Evolutionary conservation across 306 rosid genomes (phyloP).

Genomic region (barrel medic (Medicago truncatula)): DNA sequence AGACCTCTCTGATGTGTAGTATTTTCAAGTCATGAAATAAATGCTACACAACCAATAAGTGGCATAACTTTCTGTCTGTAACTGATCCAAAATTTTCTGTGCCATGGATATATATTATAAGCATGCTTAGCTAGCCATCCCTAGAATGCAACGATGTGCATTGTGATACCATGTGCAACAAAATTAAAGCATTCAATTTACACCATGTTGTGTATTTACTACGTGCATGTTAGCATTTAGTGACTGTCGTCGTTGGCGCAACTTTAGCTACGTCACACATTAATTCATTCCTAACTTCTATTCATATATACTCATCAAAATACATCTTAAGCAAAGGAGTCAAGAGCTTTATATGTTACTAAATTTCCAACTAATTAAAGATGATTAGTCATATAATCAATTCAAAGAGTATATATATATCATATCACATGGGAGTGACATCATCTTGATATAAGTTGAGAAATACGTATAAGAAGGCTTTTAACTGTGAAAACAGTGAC

Average conservation of each 20-base stretch:
- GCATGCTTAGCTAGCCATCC: conserved; percentile 2
- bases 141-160: neutral
- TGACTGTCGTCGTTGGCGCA: conserved; percentile 12
- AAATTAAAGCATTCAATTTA: conserved; percentile 1
- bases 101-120: neutral
- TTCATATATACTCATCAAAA: neutral
- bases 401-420: no score
- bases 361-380: no score
- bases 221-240: conserved; percentile 17
- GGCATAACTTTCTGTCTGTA: conserved; percentile 6
- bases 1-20: neutral
- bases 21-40: neutral
- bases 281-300: neutral
- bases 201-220: conserved; percentile 16
- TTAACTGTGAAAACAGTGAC: neutral
- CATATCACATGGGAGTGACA: neutral
- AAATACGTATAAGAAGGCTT: neutral
- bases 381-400: no score
- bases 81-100: conserved; percentile 21
- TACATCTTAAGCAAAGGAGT: neutral
- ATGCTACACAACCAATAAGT: neutral
- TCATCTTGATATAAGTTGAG: neutral
- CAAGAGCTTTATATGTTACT: no score
- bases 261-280: conserved; percentile 1
- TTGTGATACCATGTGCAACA: neutral